phyloP scores from a whole-genome alignment of 768 basidiomycete genomes.

The Cyathus striatus region DNA sequence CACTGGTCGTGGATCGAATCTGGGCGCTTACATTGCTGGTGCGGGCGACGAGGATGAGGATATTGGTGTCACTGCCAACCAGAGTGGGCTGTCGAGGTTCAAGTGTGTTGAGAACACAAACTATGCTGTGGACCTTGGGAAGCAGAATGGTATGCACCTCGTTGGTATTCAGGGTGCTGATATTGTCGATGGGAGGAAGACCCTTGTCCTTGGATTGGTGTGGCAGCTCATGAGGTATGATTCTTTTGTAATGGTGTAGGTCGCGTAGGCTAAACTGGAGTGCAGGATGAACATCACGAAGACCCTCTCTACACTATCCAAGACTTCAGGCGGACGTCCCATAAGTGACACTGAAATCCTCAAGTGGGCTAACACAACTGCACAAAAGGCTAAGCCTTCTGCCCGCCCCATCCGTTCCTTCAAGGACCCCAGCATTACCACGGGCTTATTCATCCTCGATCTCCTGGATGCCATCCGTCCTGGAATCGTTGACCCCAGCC shows the following conservation, averaged over 20 bases:
- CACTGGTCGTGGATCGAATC: slow-evolving; percentile 43
- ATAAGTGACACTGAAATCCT: slow-evolving; percentile 92
- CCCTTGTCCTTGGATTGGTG: slow-evolving; percentile 90
- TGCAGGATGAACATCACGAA: slow-evolving; percentile 81
- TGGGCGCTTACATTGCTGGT: slow-evolving; percentile 26
- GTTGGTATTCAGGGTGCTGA: slow-evolving; percentile 98
- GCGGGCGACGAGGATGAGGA: slow-evolving; percentile 64
- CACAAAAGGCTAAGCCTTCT: slow-evolving; percentile 59
- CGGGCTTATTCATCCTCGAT: slow-evolving; percentile 90
- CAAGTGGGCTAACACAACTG: slow-evolving; percentile 92
- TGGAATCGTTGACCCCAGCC: slow-evolving; percentile 87
- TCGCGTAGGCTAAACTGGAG: too few relatives aligned
- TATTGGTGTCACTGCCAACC: slow-evolving; percentile 79
- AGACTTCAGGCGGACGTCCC: slow-evolving; percentile 68
- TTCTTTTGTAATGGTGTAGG: too few relatives aligned
- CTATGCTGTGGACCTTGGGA: slow-evolving; percentile 89
- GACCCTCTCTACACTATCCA: slow-evolving; percentile 75
- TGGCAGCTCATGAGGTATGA: slow-evolving; percentile 95
- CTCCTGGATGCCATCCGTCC: slow-evolving; percentile 87
- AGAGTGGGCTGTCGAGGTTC: slow-evolving; percentile 85
- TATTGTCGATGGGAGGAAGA: slow-evolving; percentile 91
- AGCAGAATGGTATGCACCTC: slow-evolving; percentile 89
- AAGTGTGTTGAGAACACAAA: slow-evolving; percentile 99
- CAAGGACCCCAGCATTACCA: slow-evolving; percentile 88
- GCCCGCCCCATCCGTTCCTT: slow-evolving; percentile 78